These are phyloP conservation scores for Sclerotinia sclerotiorum DNA, from an alignment of 2,329 filamentous ascomycete genomes.

Conservation along the genomic window DNA sequence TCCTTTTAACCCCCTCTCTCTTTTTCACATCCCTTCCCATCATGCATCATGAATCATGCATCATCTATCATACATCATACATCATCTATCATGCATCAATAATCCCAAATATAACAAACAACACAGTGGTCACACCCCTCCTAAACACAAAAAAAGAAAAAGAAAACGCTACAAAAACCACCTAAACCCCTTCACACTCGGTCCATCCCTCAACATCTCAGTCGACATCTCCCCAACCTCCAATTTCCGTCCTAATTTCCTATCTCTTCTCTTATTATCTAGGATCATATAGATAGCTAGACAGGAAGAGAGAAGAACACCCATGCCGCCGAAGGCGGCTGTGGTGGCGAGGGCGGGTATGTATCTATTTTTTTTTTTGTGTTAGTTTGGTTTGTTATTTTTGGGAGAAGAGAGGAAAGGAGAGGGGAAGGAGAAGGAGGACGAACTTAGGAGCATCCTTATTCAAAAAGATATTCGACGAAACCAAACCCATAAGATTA, in stretches of 20 bases:
- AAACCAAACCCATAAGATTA: constrained; percentile 69
- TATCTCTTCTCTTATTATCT: constrained; percentile 45
- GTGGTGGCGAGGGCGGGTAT: constrained; percentile 64
- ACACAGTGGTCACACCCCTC: no score
- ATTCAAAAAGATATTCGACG: constrained; percentile 65
- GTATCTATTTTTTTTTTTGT: constrained; percentile 44
- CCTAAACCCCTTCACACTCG: constrained; percentile 53
- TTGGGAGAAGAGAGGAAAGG: constrained; percentile 60
- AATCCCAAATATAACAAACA: no score
- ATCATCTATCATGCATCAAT: not conserved
- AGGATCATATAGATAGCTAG: constrained; percentile 63
- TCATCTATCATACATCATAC: no score
- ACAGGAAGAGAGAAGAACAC: constrained; percentile 53
- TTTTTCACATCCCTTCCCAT: not conserved
- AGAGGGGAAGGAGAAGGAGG: constrained; percentile 57
- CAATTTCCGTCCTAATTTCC: constrained; percentile 34
- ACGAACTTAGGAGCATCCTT: constrained; percentile 58
- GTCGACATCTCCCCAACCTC: constrained; percentile 53
- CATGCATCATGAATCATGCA: no score
- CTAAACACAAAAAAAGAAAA: no score
- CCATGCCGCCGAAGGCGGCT: constrained; percentile 62
- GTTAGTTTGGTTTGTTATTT: no score
- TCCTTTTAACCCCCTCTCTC: no score
- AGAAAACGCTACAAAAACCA: constrained; percentile 50
- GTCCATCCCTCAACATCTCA: constrained; percentile 55